Conservation (phyloP, 1,139 yeast genomes). For the Hansenula sp. region DNA sequence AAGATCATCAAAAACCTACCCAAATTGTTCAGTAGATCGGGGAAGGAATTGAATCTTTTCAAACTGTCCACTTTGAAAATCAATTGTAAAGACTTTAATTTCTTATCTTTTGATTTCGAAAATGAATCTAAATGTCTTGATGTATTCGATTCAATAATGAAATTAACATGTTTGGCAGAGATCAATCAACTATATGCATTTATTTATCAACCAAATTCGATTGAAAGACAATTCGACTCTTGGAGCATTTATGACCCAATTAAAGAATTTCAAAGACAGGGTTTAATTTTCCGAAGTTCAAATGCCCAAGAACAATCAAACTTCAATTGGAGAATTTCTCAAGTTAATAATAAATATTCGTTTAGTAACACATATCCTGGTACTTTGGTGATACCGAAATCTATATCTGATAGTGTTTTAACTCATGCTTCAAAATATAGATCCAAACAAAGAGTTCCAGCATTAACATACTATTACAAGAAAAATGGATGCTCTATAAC, state of each 20-base stretch:
- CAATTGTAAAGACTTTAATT: constrained; percentile 86
- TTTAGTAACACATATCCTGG: constrained; percentile 79
- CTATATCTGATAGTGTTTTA: constrained; percentile 77
- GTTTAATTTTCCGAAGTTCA: constrained; percentile 30
- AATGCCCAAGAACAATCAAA: constrained; percentile 4
- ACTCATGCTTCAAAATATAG: constrained; percentile 82
- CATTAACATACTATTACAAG: constrained; percentile 70
- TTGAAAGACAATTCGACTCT: constrained; percentile 53
- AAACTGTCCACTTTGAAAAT: constrained; percentile 56
- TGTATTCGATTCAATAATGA: constrained; percentile 69
- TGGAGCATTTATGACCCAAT: constrained; percentile 70
- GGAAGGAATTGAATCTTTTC: constrained; percentile 33
- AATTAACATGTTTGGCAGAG: constrained; percentile 54
- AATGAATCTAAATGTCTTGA: constrained; percentile 60
- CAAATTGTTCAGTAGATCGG: constrained; percentile 27
- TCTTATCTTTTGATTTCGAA: constrained; percentile 69
- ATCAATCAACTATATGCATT: constrained; percentile 68
- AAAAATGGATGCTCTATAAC: constrained; percentile 77
- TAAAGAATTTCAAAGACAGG: constrained; percentile 67
- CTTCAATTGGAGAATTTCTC: constrained; percentile 64
- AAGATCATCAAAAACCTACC: constrained; percentile 16
- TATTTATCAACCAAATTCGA: constrained; percentile 54
- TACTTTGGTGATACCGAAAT: constrained; percentile 60
- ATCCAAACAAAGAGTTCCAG: constrained; percentile 83
- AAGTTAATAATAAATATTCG: constrained; percentile 58